Percentiles rank a stretch among this genome's conserved stretches.
phyloP scores from a whole-genome alignment of 2,329 filamentous ascomycete genomes.

The Beauveria australis region DNA sequence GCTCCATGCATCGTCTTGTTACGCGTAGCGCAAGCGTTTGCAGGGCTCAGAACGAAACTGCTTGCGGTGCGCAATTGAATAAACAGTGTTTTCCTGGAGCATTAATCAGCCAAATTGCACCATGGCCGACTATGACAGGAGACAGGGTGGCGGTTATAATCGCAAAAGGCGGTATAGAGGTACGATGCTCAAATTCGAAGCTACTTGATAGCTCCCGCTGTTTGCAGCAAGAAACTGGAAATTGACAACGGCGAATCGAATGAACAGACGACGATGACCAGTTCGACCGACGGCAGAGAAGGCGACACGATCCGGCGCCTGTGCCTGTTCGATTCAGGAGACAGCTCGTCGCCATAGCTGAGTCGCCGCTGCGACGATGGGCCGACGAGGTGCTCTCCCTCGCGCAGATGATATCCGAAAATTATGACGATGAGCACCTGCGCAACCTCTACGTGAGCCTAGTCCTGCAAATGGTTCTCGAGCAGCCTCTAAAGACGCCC shows the following conservation, averaged over 20 bases:
- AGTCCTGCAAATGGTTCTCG: constrained; percentile 65
- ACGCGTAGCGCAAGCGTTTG: constrained; percentile 10
- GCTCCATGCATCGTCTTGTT: background rate
- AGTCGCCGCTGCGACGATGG: constrained; percentile 69
- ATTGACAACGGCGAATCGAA: background rate
- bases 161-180: constrained; percentile 78
- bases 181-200: constrained; percentile 29
- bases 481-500: constrained; percentile 97
- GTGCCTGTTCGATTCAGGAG: constrained; percentile 64
- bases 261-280: constrained; percentile 52
- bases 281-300: constrained; percentile 64
- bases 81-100: background rate
- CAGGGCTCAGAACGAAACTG: background rate
- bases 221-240: background rate
- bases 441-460: constrained; percentile 66
- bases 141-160: constrained; percentile 47
- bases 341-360: constrained; percentile 71
- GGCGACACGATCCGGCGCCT: constrained; percentile 64
- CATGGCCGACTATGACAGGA: constrained; percentile 51
- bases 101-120: constrained; percentile 11
- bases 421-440: constrained; percentile 78
- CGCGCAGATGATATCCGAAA: constrained; percentile 68
- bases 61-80: constrained; percentile 16
- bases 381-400: constrained; percentile 71
- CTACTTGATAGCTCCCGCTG: constrained; percentile 8